phyloP scores from a whole-genome alignment of 345 rosid species.

The Mangifera indica region DNA sequence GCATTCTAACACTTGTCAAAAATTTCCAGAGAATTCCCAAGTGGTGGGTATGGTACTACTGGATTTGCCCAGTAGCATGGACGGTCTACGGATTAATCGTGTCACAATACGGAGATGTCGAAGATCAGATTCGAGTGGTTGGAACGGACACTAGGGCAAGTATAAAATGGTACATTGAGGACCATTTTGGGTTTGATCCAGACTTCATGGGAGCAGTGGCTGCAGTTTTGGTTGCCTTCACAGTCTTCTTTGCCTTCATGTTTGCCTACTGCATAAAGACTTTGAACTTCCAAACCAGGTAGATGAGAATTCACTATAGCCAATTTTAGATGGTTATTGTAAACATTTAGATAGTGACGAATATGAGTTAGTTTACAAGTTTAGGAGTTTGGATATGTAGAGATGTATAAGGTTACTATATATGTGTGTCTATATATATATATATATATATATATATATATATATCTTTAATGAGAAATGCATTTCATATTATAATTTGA shows the following conservation, averaged over 20 bases:
- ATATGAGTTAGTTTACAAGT: background rate
- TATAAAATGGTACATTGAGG: constrained; percentile 45
- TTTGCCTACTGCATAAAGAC: constrained; percentile 71
- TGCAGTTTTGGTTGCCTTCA: constrained; percentile 55
- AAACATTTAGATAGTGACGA: background rate
- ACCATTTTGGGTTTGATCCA: constrained; percentile 54
- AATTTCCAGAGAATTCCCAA: constrained; percentile 62
- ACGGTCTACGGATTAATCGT: constrained; percentile 64
- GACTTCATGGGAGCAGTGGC: constrained; percentile 71
- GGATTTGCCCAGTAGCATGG: constrained; percentile 91
- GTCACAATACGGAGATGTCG: constrained; percentile 71
- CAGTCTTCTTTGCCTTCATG: constrained; percentile 62
- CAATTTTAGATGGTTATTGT: background rate
- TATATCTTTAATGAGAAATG: no score
- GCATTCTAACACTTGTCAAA: background rate
- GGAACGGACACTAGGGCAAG: constrained; percentile 32
- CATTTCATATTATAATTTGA: no score
- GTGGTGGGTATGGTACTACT: constrained; percentile 96
- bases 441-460: no score
- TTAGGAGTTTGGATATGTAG: no score
- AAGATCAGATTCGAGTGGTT: constrained; percentile 36
- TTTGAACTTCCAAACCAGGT: constrained; percentile 75
- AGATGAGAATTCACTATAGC: constrained; percentile 11
- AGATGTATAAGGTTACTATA: no score
- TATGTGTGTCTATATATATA: no score